Evolutionary conservation across 1,284 basidiomycete species (phyloP), one percentile per base, ranked within the genome.

Genomic region (Apiotrichum domesticum): DNA sequence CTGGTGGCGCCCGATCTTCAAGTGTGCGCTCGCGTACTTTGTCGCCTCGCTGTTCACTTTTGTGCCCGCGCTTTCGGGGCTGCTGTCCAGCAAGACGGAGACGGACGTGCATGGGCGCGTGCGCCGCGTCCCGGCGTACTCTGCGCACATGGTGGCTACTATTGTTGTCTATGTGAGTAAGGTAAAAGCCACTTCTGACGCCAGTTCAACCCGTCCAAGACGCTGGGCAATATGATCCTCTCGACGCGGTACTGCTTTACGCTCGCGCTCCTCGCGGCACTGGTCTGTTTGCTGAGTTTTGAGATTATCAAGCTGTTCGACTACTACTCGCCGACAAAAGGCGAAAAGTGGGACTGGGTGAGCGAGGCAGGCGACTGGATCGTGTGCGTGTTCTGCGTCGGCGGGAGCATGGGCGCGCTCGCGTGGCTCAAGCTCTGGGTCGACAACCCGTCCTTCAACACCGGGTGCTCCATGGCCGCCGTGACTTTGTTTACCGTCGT

Each of bases 41-140:
- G 76, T 97, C 58, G 93, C 83, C 3, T 92, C 90, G 0, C 79
- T 98, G 9, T 98, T 97, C 81, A 98, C 95, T 0, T 98, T 92
- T 72, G 85, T 86, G 7, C 86, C 88, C 0, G 44, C 59, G 0
- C 70, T 83, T 0, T 71, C 75, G 9, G 54, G 51, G 2, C 47
- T 74, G 9, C 64, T 78, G 1, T 73, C 72, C 8, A 70, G 64
- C 21, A 51, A 58, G 1, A 65, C 66, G 1, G 67, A 86, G 65
- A 74, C 87, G 45, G 82, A 85, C 6, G 70, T 71, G 1, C 74
- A 76, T 50, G 75, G 75, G 0, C 59, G 73, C 21, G 59, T 56
- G 69, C 66, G 57, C n/a, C 80, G 49, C 64, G 77, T 73, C 11
- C 87, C 87, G 1, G 84, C 85, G 46, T 85, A 85, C 47, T 86